Evolutionary conservation across 257 asterid genomes (phyloP), one percentile per base, ranked within the genome.

Genomic region (Leonotis leonurus): DNA sequence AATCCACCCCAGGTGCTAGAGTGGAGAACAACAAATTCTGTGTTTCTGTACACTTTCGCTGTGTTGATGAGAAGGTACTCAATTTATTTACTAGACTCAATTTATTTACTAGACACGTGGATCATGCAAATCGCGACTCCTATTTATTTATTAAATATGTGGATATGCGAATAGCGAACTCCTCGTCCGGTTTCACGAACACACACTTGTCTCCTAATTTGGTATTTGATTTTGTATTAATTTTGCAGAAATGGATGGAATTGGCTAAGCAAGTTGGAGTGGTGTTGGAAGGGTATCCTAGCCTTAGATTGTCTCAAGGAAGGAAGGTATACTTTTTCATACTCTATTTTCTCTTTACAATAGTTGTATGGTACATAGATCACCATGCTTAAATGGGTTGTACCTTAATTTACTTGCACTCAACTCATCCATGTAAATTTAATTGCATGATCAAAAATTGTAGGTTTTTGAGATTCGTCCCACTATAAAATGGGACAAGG

Each of bases 381-480:
- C 40, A 6, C 3, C n/a, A n/a, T n/a, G n/a, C n/a, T n/a, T n/a
- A n/a, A n/a, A n/a, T n/a, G n/a, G n/a, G n/a, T n/a, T n/a, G n/a
- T n/a, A n/a, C n/a, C n/a, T n/a, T n/a, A n/a, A n/a, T n/a, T n/a
- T n/a, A n/a, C n/a, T n/a, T n/a, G n/a, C n/a, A n/a, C n/a, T n/a
- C n/a, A n/a, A n/a, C n/a, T n/a, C n/a, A n/a, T 2, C 16, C 33
- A 27, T 27, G 5, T 54, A n/a, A 26, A 57, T 56, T 62, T 20
- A 48, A 39, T 45, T 24, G 29, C 44, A 6, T 32, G 11, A 27
- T 27, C 6, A 2, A 3, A 27, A 27, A 2, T n/a, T 76, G 73
- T 80, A 87, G 96, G 96, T 87, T n/a, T 73, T 91, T 14, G 98
- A 91, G 74, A 84, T 91, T 22, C 97, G 98, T 30, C 98, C 98